Evolutionary conservation across 345 rosid genomes (phyloP), one percentile per base, ranked within the genome.

Genomic region (Eucalyptus shirleyi): DNA sequence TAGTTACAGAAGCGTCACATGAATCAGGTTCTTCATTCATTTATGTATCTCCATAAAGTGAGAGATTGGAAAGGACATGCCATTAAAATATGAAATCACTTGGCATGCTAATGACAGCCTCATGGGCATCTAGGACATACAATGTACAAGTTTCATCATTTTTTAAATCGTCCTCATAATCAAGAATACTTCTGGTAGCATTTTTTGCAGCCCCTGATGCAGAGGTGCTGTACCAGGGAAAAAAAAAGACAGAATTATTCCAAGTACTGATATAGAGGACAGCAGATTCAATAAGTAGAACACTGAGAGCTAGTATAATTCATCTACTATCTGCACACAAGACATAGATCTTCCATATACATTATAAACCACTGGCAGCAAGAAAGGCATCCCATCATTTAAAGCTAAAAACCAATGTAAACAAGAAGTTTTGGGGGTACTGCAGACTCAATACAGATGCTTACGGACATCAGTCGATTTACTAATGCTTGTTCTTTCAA

Each of bases 121-220:
- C 83, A 2, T 72, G 83, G 45, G 83, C 45, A 77, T 37, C 28
- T 77, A 77, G 83, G 16, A 40, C 7, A 19, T 11, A 37, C 83
- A 77, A 21, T 44, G 83, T 40, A 77, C 45, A 72, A 72, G 47
- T 77, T 18, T 11, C 47, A 21, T 77, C 45, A 7, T 11, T 77
- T 77, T 77, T 77, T 72, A 95, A 93, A 90, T 94, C 93, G 69
- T 96, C 98, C 86, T 94, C 98, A 65, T 92, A 95, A 90, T 87
- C 95, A 88, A 91, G 94, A 90, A 92, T 88, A 91, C 92, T 95
- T 92, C 91, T 93, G 50, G 94, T 92, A 86, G 97, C 91, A 53
- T 95, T 94, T 88, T 94, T 89, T 87, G 98, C 95, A 89, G 93
- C 92, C 89, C 88, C 93, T 87, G 96, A 90, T 89, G 97, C 94